phyloP scores from a whole-genome alignment of 192 early-diverging fungal genomes.

The Phycomyces blakesleeanus region DNA sequence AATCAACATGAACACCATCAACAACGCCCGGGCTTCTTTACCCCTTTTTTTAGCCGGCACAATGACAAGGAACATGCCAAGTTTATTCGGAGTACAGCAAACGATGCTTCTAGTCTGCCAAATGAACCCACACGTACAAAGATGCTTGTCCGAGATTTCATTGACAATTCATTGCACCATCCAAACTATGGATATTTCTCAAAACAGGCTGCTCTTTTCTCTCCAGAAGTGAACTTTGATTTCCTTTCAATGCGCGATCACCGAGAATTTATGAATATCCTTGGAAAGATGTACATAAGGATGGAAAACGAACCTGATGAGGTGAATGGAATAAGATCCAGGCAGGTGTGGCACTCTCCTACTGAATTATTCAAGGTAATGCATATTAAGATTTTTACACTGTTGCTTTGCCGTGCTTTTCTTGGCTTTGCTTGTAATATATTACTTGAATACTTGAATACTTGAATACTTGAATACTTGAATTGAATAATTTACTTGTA shows the following conservation, averaged over 20 bases:
- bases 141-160: slow-evolving; percentile 87
- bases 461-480: too few species aligned
- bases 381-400: too few species aligned
- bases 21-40: slow-evolving; percentile 18
- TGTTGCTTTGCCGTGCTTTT: too few species aligned
- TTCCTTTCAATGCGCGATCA: slow-evolving; percentile 62
- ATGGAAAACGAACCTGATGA: slow-evolving; percentile 69
- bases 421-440: too few species aligned
- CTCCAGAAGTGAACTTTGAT: slow-evolving; percentile 54
- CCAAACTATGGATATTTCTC: slow-evolving; percentile 96
- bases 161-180: slow-evolving; percentile 93
- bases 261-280: slow-evolving; percentile 62
- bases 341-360: slow-evolving; percentile 95
- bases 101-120: slow-evolving; percentile 29
- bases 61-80: slow-evolving; percentile 29
- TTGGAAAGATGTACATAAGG: slow-evolving; percentile 71
- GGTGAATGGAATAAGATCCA: slow-evolving; percentile 56
- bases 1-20: too few species aligned
- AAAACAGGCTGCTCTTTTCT: slow-evolving; percentile 80
- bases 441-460: too few species aligned
- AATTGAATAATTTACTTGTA: too few species aligned
- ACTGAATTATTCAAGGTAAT: slow-evolving; percentile 92
- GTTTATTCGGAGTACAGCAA: slow-evolving; percentile 47
- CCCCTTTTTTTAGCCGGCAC: slow-evolving; percentile 29
- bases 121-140: slow-evolving; percentile 51